These are phyloP conservation scores for Tilletia horrida DNA, from an alignment of 1,284 basidiomycete species.

Conservation along the genomic window DNA sequence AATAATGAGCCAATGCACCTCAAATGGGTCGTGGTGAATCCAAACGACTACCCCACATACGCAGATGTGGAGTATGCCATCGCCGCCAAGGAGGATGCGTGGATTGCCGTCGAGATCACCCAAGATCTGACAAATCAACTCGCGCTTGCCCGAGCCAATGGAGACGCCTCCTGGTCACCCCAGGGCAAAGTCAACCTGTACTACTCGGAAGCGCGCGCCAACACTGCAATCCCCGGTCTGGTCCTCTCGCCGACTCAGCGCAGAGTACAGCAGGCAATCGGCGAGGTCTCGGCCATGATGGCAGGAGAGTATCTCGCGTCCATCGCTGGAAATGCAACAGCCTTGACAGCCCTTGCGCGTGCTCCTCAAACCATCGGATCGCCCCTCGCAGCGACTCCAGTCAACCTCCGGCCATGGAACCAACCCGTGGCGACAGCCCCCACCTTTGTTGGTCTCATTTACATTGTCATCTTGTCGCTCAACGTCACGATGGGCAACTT, in stretches of 20 bases:
- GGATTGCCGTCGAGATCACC: slow-evolving; percentile 36
- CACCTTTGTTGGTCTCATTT: slow-evolving; percentile 72
- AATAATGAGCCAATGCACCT: slow-evolving; percentile 36
- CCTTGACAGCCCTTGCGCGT: slow-evolving; percentile 58
- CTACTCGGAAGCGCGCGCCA: slow-evolving; percentile 41
- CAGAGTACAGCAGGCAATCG: slow-evolving; percentile 24
- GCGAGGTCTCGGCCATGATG: slow-evolving; percentile 24
- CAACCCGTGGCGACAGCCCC: slow-evolving; percentile 70
- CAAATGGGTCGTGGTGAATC: slow-evolving; percentile 35
- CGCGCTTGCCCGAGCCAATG: slow-evolving; percentile 34
- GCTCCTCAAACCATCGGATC: slow-evolving; percentile 65
- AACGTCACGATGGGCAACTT: slow-evolving; percentile 44
- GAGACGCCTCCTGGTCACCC: slow-evolving; percentile 41
- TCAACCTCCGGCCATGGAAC: slow-evolving; percentile 68
- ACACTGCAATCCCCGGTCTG: slow-evolving; percentile 29
- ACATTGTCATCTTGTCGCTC: slow-evolving; percentile 64
- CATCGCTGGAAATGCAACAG: slow-evolving; percentile 55
- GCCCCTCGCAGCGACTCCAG: slow-evolving; percentile 61
- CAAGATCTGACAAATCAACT: slow-evolving; percentile 34
- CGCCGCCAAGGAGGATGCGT: slow-evolving; percentile 25
- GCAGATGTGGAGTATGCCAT: slow-evolving; percentile 34
- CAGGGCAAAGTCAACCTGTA: slow-evolving; percentile 32
- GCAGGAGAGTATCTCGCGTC: slow-evolving; percentile 32
- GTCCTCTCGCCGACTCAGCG: slow-evolving; percentile 32
- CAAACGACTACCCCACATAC: slow-evolving; percentile 29